These are phyloP conservation scores for Silene noctiflora DNA, from an alignment of 179 eudicot genomes.

Conservation along the genomic window DNA sequence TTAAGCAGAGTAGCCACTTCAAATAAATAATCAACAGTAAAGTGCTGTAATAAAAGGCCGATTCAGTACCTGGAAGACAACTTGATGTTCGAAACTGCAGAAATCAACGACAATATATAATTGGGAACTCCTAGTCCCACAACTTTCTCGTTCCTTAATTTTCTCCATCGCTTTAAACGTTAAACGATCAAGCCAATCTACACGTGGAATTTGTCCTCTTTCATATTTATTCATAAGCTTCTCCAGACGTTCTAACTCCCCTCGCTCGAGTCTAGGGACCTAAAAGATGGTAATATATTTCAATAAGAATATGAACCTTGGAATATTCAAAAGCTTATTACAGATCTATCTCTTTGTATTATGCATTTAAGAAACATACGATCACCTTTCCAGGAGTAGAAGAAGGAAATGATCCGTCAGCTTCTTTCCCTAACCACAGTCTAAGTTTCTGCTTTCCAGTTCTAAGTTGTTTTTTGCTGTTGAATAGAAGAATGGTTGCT, in stretches of 20 bases:
- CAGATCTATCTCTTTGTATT: too few relatives aligned
- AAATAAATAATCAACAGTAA: not conserved
- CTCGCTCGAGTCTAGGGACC: conserved; percentile 97
- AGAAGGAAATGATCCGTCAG: conserved; percentile 80
- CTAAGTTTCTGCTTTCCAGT: conserved; percentile 96
- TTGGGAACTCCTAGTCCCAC: conserved; percentile 70
- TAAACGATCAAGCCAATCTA: conserved; percentile 98
- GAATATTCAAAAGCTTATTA: not conserved
- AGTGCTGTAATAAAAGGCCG: not conserved
- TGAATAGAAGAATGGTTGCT: conserved; percentile 87
- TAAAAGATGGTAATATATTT: conserved; percentile 23
- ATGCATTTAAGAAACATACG: not conserved
- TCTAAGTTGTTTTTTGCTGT: conserved; percentile 88
- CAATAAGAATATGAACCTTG: conserved; percentile 14
- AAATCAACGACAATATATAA: conserved; percentile 80
- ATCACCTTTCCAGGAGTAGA: conserved; percentile 91
- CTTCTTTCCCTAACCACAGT: conserved; percentile 84
- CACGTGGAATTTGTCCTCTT: conserved; percentile 90
- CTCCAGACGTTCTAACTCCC: conserved; percentile 93
- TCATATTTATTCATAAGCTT: conserved; percentile 97
- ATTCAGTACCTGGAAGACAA: conserved; percentile 76
- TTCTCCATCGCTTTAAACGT: conserved; percentile 92
- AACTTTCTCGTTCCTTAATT: conserved; percentile 83
- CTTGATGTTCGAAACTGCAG: conserved; percentile 94
- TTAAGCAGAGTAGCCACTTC: not conserved